phyloP scores from a whole-genome alignment of 805 yeast species.

The Lipomyces kockii region DNA sequence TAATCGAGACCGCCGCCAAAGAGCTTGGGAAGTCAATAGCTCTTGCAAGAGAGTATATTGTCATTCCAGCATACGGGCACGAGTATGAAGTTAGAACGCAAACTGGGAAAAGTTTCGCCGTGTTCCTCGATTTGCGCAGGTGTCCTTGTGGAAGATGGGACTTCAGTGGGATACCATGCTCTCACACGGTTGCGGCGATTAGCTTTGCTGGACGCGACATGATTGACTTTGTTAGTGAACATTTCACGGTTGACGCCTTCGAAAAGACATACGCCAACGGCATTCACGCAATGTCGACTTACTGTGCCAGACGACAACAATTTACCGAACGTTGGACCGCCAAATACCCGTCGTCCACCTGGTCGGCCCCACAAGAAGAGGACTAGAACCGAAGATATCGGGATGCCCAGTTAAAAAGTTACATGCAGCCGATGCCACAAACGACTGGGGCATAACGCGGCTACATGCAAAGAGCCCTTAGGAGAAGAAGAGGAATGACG shows the following conservation, averaged over 20 bases:
- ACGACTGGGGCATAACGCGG: no score
- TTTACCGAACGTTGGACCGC: no score
- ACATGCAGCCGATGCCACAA: no score
- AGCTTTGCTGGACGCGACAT: background rate
- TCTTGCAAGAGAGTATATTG: conserved; percentile 6
- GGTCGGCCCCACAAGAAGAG: no score
- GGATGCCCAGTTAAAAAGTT: no score
- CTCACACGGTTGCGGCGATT: conserved; percentile 3
- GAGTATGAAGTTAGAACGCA: conserved; percentile 2
- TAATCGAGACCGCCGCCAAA: conserved; percentile 6
- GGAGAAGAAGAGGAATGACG: no score
- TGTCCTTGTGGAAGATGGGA: conserved; percentile 4
- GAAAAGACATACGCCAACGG: conserved; percentile 1
- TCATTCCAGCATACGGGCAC: background rate
- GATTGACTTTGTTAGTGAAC: background rate
- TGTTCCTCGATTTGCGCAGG: background rate
- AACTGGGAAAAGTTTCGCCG: background rate
- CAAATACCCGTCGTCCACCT: no score
- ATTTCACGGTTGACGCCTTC: background rate
- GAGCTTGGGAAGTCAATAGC: background rate
- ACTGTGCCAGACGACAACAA: no score
- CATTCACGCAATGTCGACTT: background rate
- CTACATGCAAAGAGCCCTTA: no score
- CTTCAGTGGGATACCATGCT: background rate
- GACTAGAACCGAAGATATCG: no score